Evolutionary conservation across 2,329 filamentous ascomycete species (phyloP), one percentile per base, ranked within the genome.

Genomic region (Penicillium fuscoglaucum): DNA sequence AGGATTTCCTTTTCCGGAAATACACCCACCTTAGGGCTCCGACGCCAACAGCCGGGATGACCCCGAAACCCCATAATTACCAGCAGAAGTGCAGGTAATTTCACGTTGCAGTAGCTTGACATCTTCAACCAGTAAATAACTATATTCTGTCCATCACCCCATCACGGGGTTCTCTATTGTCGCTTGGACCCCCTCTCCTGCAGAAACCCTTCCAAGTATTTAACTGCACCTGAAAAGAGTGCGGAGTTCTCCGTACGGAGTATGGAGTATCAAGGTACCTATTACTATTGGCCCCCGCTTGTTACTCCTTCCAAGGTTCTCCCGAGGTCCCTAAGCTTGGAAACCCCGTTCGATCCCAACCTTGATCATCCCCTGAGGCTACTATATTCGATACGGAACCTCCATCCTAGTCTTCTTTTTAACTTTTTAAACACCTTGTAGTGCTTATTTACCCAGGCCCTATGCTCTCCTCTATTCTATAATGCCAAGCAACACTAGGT

Each of bases 301-400:
- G n/a, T 21, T 37, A 21, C 24, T 3, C 35, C 48, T 28, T 37
- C 10, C 31, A 13, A 33, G 12, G 4, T 33, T 33, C 9, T 10
- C 24, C 35, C 6, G 3, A 21, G 35, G 10, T 15, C 24, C 35
- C 6, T 5, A 21, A 35, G 10, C 39, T 13, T 9, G 12, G 19
- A 10, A 24, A 39, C 13, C n/a, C 31, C 47, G 10, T 31, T 31
- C 31, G 12, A 13, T 33, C 31, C 31, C 31, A 33, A 5, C 2
- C 13, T 33, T 37, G 58, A 62, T 63, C 59, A 48, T 44, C 61
- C 19, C 15, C 12, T 47, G 10, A 15, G 35, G 21, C 37, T 57
- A 51, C 60, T 61, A 17, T 54, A 61, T 62, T 61, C 7, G 58
- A 58, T 35, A 56, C 60, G 60, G 60, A 49, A 37, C 40, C 10